phyloP scores from a whole-genome alignment of 345 rosid genomes.

The Hevea brasiliensis region DNA sequence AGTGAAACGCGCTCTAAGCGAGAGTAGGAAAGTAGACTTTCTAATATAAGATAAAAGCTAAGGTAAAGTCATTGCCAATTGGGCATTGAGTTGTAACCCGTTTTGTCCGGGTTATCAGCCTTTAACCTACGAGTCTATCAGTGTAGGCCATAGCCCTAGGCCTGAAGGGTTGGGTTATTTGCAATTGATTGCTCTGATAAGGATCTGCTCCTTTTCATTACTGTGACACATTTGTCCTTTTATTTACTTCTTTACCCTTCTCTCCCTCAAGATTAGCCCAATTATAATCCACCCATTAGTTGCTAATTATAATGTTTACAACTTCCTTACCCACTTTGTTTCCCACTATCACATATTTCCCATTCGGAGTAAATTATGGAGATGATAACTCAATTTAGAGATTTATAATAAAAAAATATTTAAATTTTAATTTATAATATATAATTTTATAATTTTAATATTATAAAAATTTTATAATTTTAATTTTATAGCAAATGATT shows the following conservation, averaged over 20 bases:
- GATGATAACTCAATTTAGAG: too few species aligned
- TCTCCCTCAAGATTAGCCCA: not conserved
- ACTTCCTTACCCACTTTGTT: too few species aligned
- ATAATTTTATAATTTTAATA: too few species aligned
- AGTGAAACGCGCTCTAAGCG: not conserved
- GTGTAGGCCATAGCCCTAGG: not conserved
- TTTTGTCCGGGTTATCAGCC: conserved; percentile 52
- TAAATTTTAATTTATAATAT: too few species aligned
- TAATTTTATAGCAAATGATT: too few species aligned
- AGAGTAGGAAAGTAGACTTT: conserved; percentile 5
- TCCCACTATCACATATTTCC: too few species aligned
- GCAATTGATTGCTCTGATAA: conserved; percentile 46
- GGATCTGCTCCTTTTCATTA: conserved; percentile 33
- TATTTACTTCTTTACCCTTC: not conserved
- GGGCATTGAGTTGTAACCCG: conserved; percentile 48
- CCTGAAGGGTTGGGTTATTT: conserved; percentile 30
- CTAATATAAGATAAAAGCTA: conserved; percentile 20
- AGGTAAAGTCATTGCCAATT: conserved; percentile 5
- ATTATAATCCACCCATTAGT: too few species aligned
- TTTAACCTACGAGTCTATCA: not conserved
- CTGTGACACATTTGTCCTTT: conserved; percentile 21
- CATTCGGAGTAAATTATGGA: too few species aligned
- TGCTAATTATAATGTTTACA: too few species aligned
- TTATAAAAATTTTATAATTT: too few species aligned
- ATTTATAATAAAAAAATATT: too few species aligned